Base-by-base conservation (phyloP, 495 filamentous ascomycete species). In the Hypoxylon trugodes region DNA sequence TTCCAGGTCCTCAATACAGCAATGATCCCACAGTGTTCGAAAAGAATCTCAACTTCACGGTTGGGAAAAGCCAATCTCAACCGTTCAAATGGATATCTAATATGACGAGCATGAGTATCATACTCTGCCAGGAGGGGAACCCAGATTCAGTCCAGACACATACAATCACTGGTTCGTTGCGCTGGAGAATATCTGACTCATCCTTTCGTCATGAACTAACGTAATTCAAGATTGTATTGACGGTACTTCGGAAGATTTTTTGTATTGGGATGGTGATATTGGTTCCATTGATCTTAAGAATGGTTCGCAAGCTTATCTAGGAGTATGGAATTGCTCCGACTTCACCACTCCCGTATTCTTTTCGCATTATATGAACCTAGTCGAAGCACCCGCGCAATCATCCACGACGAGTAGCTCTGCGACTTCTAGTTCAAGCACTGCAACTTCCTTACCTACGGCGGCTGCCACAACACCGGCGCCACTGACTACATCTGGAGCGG, bases 341-440 rank as follows among this genome's bases (percentile, higher is more conserved):
- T 37, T 19, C 13, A 41, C 15, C 1, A 48, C 46, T 10, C 53
- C 61, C 1, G 38, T 58, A 0, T 65, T 65, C 53, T 59, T 65
- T 42, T 65, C 61, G 9, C 61, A 59, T 21, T 65, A 65, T 32
- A 58, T 65, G 16, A 65, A 59, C 28, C 53, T 65, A 9, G 21
- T 47, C 30, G 41, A 53, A 4, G 15, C 36, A 21, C 24, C 43
- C 1, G 12, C 45, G n/a, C 5, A 18, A 6, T 15, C 2, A 24
- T 32, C 41, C 24, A 38, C 49, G 8, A 21, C 59, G 16, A 47
- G 16, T 35, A 25, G 13, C 12, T 37, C 37, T 16, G 13, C 28
- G 1, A 43, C 13, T 5, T 7, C 10, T 3, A 10, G 38, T 30
- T 24, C 33, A 13, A 41, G 18, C 15, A 13, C 25, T 7, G 36